Base-by-base conservation (phyloP, 495 filamentous ascomycete species). In the Saxophila tyrrhenica region DNA sequence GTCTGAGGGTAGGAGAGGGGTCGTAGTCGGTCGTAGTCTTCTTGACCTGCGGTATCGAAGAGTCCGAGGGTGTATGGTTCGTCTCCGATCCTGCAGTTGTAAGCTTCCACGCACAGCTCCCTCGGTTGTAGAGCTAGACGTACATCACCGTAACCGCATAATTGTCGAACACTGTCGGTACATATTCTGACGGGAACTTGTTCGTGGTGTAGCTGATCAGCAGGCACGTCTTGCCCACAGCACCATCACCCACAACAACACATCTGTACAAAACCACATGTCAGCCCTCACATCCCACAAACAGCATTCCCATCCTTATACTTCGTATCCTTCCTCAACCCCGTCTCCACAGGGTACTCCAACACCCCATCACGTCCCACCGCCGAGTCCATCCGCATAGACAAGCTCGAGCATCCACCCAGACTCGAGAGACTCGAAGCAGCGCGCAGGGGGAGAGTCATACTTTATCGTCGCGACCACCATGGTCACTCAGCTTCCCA, bases 121-220 rank as follows among this genome's bases (percentile, higher is more conserved):
- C 21, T 23, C 10, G 2, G 15, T 23, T 15, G 38, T 17, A 5
- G 19, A 29, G 52, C n/a, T 23, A 19, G 41, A 86, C 90, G 82
- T 78, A 96, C 90, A 96, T 96, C 52, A 96, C 90, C 43, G 92
- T 98, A 65, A 98, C 92, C 17, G 92, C 92, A 83, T 98, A 98
- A 73, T 98, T 98, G 69, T 98, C 92, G 70, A 98, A 98, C 29
- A 98, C 92, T 20, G 92, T 98, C 21, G 92, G 92, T 20, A 98
- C 92, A 67, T 98, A 98, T 89, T 98, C 92, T 58, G 89, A 95
- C 10, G 92, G 92, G 73, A 98, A 98, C 63, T 98, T 98, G 78
- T 98, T 98, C 59, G 92, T 98, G 41, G 92, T 98, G 73, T 98
- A 98, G 63, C 87, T 94, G 74, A 98, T 98, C 66, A 98, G 80